phyloP scores from a whole-genome alignment of 1,139 yeast species.

The Pichia sp. region DNA sequence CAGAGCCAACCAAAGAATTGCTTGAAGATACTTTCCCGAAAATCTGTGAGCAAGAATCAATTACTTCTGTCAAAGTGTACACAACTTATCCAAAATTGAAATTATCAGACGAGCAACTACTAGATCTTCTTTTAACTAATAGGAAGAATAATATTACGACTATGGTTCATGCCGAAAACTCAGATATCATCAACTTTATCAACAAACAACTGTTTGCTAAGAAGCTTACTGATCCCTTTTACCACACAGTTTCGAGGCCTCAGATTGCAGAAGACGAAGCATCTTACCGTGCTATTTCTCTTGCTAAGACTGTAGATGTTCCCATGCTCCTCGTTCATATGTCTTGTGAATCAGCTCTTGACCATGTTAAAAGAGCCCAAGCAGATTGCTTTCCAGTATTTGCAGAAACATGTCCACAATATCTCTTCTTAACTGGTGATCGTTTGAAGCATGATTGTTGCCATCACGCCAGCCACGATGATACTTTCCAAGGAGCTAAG shows the following conservation, averaged over 20 bases:
- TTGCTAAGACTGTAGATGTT: slow-evolving; percentile 25
- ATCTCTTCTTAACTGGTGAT: slow-evolving; percentile 31
- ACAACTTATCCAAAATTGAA: slow-evolving; percentile 40
- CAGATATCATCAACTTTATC: slow-evolving; percentile 38
- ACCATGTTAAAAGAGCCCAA: slow-evolving; percentile 37
- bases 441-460: slow-evolving; percentile 28
- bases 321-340: slow-evolving; percentile 43
- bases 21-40: slow-evolving; percentile 25
- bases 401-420: slow-evolving; percentile 47
- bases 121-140: slow-evolving; percentile 34
- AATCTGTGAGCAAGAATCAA: slow-evolving; percentile 31
- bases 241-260: slow-evolving; percentile 41
- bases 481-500: slow-evolving; percentile 37
- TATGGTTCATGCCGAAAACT: slow-evolving; percentile 44
- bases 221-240: slow-evolving; percentile 34
- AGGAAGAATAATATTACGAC: slow-evolving; percentile 37
- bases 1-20: slow-evolving; percentile 26
- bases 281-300: slow-evolving; percentile 37
- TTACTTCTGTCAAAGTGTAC: slow-evolving; percentile 40
- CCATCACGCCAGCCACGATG: slow-evolving; percentile 19
- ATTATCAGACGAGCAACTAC: slow-evolving; percentile 34
- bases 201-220: slow-evolving; percentile 34
- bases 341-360: slow-evolving; percentile 37
- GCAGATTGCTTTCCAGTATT: slow-evolving; percentile 24
- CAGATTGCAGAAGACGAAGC: slow-evolving; percentile 43